A percentile compares a stretch with the other conserved stretches of the same genome.
Evolutionary conservation across 495 filamentous ascomycete genomes (phyloP).

Genomic region (Penicillium verhagenii): DNA sequence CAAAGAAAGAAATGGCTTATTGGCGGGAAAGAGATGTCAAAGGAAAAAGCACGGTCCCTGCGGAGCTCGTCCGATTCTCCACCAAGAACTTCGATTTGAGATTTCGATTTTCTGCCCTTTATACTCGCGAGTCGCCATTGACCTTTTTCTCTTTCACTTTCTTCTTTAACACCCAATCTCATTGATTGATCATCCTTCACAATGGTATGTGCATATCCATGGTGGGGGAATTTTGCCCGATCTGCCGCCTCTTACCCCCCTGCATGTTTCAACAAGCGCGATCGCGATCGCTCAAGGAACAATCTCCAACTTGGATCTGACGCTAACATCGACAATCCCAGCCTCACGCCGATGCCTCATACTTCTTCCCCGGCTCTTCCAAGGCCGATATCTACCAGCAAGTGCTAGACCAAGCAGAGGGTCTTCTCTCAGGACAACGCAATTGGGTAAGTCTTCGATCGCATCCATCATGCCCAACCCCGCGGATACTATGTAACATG

Average conservation of each 20-base stretch:
- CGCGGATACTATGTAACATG: too few species aligned
- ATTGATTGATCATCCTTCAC: background rate
- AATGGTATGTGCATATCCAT: conserved; percentile 11
- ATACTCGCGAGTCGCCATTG: conserved; percentile 1
- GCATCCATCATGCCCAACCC: too few species aligned
- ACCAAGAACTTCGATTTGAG: background rate
- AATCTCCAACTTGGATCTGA: background rate
- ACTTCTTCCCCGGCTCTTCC: conserved; percentile 61
- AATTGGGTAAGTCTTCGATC: conserved; percentile 72
- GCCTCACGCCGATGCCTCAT: conserved; percentile 87
- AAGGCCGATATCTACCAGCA: conserved; percentile 79
- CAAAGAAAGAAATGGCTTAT: background rate
- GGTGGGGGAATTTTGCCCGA: too few species aligned
- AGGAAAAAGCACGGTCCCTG: background rate
- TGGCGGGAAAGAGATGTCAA: background rate
- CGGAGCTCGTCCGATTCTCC: background rate
- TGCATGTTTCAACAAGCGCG: background rate
- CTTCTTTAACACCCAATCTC: background rate
- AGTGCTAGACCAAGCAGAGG: conserved; percentile 66
- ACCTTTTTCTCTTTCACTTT: background rate
- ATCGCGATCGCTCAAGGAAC: background rate
- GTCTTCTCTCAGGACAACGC: conserved; percentile 72
- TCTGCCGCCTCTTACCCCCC: background rate
- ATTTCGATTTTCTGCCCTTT: background rate
- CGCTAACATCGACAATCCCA: conserved; percentile 26